phyloP scores from a whole-genome alignment of 2,329 filamentous ascomycete species.

The Phialemonium atrogriseum region DNA sequence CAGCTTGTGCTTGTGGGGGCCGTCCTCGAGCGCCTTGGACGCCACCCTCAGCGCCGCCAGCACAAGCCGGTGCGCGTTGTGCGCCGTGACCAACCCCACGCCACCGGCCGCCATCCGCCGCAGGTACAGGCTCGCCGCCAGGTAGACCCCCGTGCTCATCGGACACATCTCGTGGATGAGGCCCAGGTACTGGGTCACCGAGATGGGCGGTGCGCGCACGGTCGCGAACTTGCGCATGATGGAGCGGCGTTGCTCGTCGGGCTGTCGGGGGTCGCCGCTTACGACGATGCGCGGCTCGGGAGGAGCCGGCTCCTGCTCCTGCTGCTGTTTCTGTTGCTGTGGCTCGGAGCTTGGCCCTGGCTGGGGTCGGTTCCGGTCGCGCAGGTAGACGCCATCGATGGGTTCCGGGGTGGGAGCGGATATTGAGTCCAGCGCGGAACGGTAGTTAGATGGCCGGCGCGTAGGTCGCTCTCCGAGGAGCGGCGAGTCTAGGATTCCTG shows the following conservation, averaged over 20 bases:
- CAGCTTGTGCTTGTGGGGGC: conserved; percentile 68
- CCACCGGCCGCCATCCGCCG: conserved; percentile 73
- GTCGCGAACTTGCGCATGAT: conserved; percentile 92
- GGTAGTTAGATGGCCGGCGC: not conserved
- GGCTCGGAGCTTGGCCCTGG: conserved; percentile 20
- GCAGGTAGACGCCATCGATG: conserved; percentile 48
- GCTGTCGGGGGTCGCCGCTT: conserved; percentile 63
- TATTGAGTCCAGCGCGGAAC: no score
- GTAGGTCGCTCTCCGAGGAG: conserved; percentile 7
- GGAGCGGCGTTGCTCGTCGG: conserved; percentile 70
- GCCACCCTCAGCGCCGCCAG: conserved; percentile 79
- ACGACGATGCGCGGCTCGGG: conserved; percentile 48
- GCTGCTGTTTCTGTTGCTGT: not conserved
- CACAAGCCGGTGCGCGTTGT: conserved; percentile 80
- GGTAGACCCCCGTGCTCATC: conserved; percentile 87
- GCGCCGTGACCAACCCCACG: conserved; percentile 68
- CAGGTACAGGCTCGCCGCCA: conserved; percentile 83
- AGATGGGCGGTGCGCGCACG: conserved; percentile 75
- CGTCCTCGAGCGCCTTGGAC: conserved; percentile 91
- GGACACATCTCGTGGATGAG: conserved; percentile 88
- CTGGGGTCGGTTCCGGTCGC: conserved; percentile 11
- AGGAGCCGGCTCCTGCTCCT: conserved; percentile 9
- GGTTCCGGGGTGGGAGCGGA: no score
- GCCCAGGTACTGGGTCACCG: conserved; percentile 73
- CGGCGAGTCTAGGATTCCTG: no score